Base-by-base conservation (phyloP, 73 alveolate genomes). In the Paramecium pentaurelia region DNA sequence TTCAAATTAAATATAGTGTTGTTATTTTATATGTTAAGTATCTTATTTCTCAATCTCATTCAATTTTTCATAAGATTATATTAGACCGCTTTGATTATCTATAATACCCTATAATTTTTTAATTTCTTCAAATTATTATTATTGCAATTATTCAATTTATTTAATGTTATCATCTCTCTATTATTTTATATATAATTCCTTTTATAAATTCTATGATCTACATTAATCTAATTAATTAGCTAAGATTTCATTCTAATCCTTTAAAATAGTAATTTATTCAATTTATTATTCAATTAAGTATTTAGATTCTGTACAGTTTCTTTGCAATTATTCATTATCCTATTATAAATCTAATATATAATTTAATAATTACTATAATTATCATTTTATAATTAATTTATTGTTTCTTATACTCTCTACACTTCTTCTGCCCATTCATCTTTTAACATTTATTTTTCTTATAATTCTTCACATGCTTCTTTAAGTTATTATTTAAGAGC, bases 381-480 rank as follows among this genome's bases (percentile, higher is more conserved):
- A 45, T 80, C 91, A 44, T 44, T 42, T 27, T 42, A 25, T 6
- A 80, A 25, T 32, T n/a, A 10, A 20, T 80, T 25, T 4, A 80
- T 80, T 42, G 71, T 80, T 14, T 80, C 91, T 5, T 30, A 49
- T 1, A 80, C 73, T 80, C 58, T 80, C 16, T 34, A 45, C n/a
- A 80, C 51, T 49, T 80, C 91, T 2, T 45, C 71, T 10, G 47
- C 22, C 91, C 91, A 80, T 80, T 80, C 91, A 8, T 40, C 71
- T 10, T 80, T 80, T 27, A 80, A 49, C 22, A 18, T 1, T 27
- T 80, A 11, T 47, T 80, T 42, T 80, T 80, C 91, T 7, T 80
- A 25, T 32, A 80, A 49, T 49, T 80, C 91, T 5, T 80, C 91
- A 80, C 58, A 47, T 12, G 93, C 93, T 25, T 86, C 86, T 28